Percentiles rank a stretch among this genome's conserved stretches.
Evolutionary conservation across 176 grass and related monocot species (phyloP).

Genomic region (Aegilops tauschii): DNA sequence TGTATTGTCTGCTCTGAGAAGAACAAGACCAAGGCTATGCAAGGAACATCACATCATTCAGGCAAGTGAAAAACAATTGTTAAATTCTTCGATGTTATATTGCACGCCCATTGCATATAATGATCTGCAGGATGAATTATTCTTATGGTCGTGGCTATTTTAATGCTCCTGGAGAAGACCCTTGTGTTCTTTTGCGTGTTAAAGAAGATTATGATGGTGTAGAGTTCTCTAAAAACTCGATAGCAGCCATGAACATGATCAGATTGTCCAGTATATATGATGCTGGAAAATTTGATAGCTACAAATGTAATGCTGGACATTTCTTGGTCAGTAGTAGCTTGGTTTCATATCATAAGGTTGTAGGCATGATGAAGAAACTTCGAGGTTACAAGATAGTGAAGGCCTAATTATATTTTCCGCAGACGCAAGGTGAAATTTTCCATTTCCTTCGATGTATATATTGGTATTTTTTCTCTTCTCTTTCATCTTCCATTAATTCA

Average conservation of each 20-base stretch:
- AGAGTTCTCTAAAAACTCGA: conserved; percentile 85
- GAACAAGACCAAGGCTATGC: too few relatives aligned
- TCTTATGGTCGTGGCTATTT: conserved; percentile 79
- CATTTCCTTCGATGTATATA: too few relatives aligned
- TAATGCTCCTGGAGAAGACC: conserved; percentile 88
- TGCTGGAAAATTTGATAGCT: conserved; percentile 50
- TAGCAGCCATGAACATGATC: conserved; percentile 84
- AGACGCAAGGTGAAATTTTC: too few relatives aligned
- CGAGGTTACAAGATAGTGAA: too few relatives aligned
- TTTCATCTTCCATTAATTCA: too few relatives aligned
- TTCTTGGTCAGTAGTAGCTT: conserved; percentile 45
- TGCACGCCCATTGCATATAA: not conserved
- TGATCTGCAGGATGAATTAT: conserved; percentile 68
- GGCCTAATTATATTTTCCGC: too few relatives aligned
- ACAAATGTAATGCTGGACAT: conserved; percentile 63
- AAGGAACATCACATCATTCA: too few relatives aligned
- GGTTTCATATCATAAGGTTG: not conserved
- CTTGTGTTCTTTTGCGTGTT: conserved; percentile 73
- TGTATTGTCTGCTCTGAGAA: too few relatives aligned
- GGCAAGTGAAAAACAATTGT: too few relatives aligned
- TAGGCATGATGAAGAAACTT: too few relatives aligned
- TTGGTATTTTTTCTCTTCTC: too few relatives aligned
- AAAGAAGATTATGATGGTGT: conserved; percentile 98
- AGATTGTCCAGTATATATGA: conserved; percentile 75
- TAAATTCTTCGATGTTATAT: too few relatives aligned